A percentile compares a stretch with the other conserved stretches of the same genome.
Evolutionary conservation across 345 rosid species (phyloP).

Genomic region (Crucihimalaya himalaica): DNA sequence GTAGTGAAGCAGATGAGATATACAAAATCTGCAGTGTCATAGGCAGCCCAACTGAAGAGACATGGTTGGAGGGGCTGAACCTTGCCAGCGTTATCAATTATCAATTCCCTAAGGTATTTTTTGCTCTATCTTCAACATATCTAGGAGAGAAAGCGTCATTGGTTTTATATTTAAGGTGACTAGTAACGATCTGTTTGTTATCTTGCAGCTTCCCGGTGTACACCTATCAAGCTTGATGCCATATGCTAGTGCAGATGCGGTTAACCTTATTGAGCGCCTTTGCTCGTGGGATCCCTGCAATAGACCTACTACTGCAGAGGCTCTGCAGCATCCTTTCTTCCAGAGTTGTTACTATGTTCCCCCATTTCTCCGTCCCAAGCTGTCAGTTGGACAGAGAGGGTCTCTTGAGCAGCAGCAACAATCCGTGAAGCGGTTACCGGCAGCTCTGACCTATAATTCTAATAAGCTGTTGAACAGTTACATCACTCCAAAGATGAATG

Average conservation of each 20-base stretch:
- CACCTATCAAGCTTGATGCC: slow-evolving; percentile 58
- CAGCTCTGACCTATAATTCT: slow-evolving; percentile 39
- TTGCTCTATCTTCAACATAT: background rate
- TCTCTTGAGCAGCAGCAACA: slow-evolving; percentile 49
- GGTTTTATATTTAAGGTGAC: background rate
- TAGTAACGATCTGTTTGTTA: slow-evolving; percentile 11
- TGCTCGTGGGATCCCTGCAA: slow-evolving; percentile 96
- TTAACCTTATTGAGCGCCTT: slow-evolving; percentile 69
- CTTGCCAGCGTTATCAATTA: slow-evolving; percentile 80
- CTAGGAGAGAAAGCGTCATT: background rate
- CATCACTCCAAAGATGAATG: slow-evolving; percentile 45
- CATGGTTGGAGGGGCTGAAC: slow-evolving; percentile 87
- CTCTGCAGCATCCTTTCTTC: slow-evolving; percentile 92
- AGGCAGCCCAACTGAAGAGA: slow-evolving; percentile 74
- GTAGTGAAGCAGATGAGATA: slow-evolving; percentile 97
- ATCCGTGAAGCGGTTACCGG: slow-evolving; percentile 49
- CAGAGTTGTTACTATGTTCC: slow-evolving; percentile 92
- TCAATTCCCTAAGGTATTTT: slow-evolving; percentile 71
- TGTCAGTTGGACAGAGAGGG: slow-evolving; percentile 51
- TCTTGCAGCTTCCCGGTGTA: slow-evolving; percentile 59
- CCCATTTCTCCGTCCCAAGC: slow-evolving; percentile 74
- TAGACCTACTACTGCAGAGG: slow-evolving; percentile 88
- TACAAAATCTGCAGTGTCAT: slow-evolving; percentile 86
- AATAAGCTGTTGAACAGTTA: slow-evolving; percentile 46
- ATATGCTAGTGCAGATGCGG: slow-evolving; percentile 67